Percentiles rank a stretch among this genome's conserved stretches.
phyloP scores from a whole-genome alignment of 176 grass and related monocot genomes.

The Areca catechu region DNA sequence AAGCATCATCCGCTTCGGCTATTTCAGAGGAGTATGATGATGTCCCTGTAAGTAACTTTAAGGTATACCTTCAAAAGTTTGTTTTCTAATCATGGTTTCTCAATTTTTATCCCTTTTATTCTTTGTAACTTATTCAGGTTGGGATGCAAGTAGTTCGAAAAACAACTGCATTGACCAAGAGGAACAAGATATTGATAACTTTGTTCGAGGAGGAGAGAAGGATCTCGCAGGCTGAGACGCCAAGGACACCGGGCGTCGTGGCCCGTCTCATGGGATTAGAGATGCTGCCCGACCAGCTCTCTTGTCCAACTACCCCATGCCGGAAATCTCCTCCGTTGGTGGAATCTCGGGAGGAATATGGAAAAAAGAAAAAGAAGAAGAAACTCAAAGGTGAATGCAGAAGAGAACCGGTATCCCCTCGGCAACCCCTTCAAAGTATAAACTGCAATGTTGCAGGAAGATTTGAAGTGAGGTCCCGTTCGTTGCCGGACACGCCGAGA shows the following conservation, averaged over 20 bases:
- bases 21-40: conserved; percentile 32
- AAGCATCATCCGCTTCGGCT: neutral
- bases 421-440: conserved; percentile 53
- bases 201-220: conserved; percentile 20
- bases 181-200: conserved; percentile 3
- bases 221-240: conserved; percentile 55
- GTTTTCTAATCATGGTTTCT: no score
- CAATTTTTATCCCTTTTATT: no score
- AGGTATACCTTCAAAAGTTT: no score
- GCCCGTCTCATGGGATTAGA: conserved; percentile 83
- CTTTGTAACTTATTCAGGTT: no score
- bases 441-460: conserved; percentile 43
- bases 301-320: no score
- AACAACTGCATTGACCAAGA: neutral
- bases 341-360: no score
- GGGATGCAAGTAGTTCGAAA: no score
- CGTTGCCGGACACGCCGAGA: conserved; percentile 61
- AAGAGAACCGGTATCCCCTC: conserved; percentile 6
- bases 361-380: conserved; percentile 37
- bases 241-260: conserved; percentile 62
- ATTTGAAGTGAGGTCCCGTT: conserved; percentile 13
- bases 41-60: conserved; percentile 24
- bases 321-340: no score
- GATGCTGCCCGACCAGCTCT: conserved; percentile 35
- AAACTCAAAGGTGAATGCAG: conserved; percentile 34